These are phyloP conservation scores for Chaetoscypha palmicola DNA, from an alignment of 2,329 filamentous ascomycete genomes.

Conservation along the genomic window DNA sequence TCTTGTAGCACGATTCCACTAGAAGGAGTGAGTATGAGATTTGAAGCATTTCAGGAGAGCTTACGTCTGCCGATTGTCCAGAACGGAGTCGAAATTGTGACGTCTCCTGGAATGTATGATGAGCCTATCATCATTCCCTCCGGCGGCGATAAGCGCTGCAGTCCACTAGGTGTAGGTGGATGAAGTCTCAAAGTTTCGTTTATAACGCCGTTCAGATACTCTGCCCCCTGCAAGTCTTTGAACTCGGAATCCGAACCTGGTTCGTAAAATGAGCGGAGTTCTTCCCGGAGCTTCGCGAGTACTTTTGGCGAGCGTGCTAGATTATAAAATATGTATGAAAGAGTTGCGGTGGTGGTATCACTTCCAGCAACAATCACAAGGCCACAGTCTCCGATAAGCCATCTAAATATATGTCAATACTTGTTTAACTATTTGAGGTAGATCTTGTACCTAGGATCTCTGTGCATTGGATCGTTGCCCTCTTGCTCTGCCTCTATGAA, in stretches of 20 bases:
- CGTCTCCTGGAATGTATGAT: constrained; percentile 17
- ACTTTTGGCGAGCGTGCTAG: constrained; percentile 13
- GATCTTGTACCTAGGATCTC: constrained; percentile 3
- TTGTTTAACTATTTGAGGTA: not conserved
- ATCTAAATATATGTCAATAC: constrained; percentile 3
- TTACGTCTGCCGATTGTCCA: constrained; percentile 19
- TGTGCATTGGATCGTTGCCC: constrained; percentile 4
- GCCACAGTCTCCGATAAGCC: constrained; percentile 17
- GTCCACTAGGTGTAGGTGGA: constrained; percentile 30
- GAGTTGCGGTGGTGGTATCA: constrained; percentile 37
- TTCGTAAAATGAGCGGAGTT: constrained; percentile 11
- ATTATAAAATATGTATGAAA: constrained; percentile 36
- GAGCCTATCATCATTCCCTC: constrained; percentile 31
- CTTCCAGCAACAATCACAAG: constrained; percentile 34
- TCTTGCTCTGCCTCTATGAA: constrained; percentile 13
- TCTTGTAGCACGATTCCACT: constrained; percentile 9
- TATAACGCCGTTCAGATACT: constrained; percentile 33
- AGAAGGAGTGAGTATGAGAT: not conserved
- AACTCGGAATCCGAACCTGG: constrained; percentile 4
- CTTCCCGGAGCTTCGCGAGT: constrained; percentile 13
- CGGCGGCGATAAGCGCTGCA: constrained; percentile 30
- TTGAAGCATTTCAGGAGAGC: not conserved
- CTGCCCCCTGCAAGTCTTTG: constrained; percentile 16
- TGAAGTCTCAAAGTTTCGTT: constrained; percentile 36
- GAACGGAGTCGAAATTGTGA: constrained; percentile 12